Percentiles rank a stretch among this genome's conserved stretches.
These are phyloP conservation scores for Physaria fendleri DNA, from an alignment of 345 rosid genomes.

Conservation along the genomic window DNA sequence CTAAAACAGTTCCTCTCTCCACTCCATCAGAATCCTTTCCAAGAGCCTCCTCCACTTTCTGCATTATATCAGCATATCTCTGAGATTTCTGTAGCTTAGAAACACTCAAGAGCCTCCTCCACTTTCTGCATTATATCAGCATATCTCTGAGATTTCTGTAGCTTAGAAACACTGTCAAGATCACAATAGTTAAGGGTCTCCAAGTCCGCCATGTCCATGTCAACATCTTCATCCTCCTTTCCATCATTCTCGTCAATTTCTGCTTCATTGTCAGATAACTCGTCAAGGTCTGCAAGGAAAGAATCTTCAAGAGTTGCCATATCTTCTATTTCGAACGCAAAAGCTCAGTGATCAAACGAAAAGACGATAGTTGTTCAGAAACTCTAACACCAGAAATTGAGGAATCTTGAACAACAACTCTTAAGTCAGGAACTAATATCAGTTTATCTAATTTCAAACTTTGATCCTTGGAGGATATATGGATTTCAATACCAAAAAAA, in stretches of 20 bases:
- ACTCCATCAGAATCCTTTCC: constrained; percentile 56
- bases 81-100: constrained; percentile 79
- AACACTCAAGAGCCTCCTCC: constrained; percentile 72
- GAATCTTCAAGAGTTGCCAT: constrained; percentile 92
- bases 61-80: constrained; percentile 75
- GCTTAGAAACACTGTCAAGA: constrained; percentile 70
- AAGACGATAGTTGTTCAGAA: no score
- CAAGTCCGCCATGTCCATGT: constrained; percentile 68
- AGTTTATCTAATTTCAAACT: no score
- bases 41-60: constrained; percentile 81
- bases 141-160: constrained; percentile 79
- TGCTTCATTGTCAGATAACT: constrained; percentile 87
- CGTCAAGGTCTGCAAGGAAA: constrained; percentile 93
- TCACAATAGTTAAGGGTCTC: constrained; percentile 83
- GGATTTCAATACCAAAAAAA: no score
- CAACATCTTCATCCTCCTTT: constrained; percentile 76
- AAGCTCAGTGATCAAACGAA: no score
- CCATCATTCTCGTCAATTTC: constrained; percentile 67
- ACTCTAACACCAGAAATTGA: no score
- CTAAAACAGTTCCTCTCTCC: constrained; percentile 59
- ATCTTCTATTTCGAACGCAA: no score
- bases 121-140: constrained; percentile 85
- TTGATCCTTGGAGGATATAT: no score
- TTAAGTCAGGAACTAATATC: no score
- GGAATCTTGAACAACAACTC: no score